These are phyloP conservation scores for Dichotomopilus funicola DNA, from an alignment of 2,329 filamentous ascomycete genomes.

Conservation along the genomic window DNA sequence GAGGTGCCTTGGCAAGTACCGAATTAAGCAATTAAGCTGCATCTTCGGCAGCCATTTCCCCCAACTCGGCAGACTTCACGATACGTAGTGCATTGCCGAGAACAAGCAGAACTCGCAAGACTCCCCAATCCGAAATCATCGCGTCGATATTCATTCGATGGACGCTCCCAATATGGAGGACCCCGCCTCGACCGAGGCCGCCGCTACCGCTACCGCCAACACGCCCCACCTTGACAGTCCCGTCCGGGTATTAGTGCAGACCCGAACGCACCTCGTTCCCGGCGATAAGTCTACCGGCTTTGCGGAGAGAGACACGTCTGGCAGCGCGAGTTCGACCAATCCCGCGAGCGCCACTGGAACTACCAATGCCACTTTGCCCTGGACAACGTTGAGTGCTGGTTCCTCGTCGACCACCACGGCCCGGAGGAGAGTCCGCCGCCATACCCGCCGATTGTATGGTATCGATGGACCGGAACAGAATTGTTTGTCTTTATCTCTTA, in stretches of 20 bases:
- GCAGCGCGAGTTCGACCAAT: background rate
- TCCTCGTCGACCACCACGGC: slow-evolving; percentile 2
- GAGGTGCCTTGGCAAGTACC: no score
- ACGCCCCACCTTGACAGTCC: background rate
- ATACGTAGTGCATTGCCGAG: no score
- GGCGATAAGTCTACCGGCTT: background rate
- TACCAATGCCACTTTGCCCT: background rate
- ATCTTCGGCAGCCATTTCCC: no score
- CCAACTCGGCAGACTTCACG: no score
- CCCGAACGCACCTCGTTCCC: slow-evolving; percentile 2
- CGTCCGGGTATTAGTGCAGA: slow-evolving; percentile 1
- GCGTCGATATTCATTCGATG: no score
- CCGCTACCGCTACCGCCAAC: background rate
- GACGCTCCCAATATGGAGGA: no score
- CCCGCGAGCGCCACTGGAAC: background rate
- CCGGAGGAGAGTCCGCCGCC: background rate
- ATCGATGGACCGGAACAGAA: background rate
- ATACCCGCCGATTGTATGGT: background rate
- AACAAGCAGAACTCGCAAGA: no score
- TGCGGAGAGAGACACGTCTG: background rate
- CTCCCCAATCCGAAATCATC: no score
- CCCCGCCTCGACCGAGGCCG: background rate
- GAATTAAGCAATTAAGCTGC: no score
- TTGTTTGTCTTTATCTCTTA: background rate
- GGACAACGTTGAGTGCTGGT: background rate